phyloP scores from a whole-genome alignment of 208 protist species.

The Leishmania lainsoni region DNA sequence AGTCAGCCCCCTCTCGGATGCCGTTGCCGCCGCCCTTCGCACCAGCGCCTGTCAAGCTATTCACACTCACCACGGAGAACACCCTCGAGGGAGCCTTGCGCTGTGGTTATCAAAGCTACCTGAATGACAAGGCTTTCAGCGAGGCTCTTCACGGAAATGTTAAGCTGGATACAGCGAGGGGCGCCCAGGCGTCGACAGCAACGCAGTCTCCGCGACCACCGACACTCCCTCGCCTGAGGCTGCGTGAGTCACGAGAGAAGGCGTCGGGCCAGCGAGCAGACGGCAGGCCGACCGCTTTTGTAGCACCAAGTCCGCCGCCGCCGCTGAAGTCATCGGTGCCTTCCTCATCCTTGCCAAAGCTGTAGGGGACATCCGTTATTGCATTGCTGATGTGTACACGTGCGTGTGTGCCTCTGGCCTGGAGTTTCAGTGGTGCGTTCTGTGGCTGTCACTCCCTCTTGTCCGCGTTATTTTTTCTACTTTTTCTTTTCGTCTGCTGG shows the following conservation, averaged over 20 bases:
- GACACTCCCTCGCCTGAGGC: background rate
- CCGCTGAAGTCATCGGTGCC: background rate
- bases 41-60: slow-evolving; percentile 80
- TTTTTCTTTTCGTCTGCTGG: background rate
- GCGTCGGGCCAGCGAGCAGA: background rate
- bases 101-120: slow-evolving; percentile 69
- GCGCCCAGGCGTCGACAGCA: background rate
- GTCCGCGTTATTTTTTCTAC: background rate
- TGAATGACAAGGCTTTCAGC: slow-evolving; percentile 67
- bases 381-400: background rate
- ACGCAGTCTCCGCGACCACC: slow-evolving; percentile 1
- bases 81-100: slow-evolving; percentile 57
- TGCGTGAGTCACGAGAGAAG: background rate
- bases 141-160: slow-evolving; percentile 26
- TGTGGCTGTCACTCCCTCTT: background rate
- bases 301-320: background rate
- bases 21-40: slow-evolving; percentile 3
- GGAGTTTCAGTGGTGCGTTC: background rate
- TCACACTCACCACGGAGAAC: slow-evolving; percentile 74
- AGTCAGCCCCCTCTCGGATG: background rate
- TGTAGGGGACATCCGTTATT: background rate
- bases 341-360: slow-evolving; percentile 9
- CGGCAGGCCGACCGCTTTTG: background rate
- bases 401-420: background rate
- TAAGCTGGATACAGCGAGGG: background rate